Evolutionary conservation across 805 yeast species (phyloP).

Genomic region (Metschnikowia vanudenii): DNA sequence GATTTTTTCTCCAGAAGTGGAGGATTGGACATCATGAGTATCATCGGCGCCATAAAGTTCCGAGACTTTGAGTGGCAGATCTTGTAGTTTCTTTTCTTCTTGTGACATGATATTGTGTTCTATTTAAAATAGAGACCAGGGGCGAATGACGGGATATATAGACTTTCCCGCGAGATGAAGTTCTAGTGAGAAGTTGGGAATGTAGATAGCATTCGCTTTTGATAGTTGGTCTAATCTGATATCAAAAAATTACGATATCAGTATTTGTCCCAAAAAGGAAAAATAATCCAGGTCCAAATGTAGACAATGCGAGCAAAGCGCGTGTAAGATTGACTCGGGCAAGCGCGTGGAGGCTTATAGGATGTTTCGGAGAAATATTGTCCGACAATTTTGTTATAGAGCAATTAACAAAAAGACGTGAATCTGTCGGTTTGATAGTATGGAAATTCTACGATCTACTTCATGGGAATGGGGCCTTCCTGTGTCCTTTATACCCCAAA

Average conservation of each 20-base stretch:
- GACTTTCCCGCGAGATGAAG: too few relatives aligned
- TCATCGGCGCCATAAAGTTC: conserved; percentile 13
- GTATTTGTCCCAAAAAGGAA: conserved; percentile 1
- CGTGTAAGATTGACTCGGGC: conserved; percentile 3
- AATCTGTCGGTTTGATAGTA: background rate
- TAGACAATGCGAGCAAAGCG: conserved; percentile 5
- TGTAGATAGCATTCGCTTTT: background rate
- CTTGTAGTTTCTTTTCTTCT: conserved; percentile 10
- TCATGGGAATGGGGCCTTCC: background rate
- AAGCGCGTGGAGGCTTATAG: background rate
- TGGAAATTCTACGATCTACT: background rate
- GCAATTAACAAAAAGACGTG: background rate
- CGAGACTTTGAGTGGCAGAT: conserved; percentile 3
- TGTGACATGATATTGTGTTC: conserved; percentile 3
- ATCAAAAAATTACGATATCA: background rate
- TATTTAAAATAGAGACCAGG: too few relatives aligned
- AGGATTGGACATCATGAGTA: conserved; percentile 10
- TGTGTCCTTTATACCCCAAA: conserved; percentile 6
- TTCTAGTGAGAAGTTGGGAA: too few relatives aligned
- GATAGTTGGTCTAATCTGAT: background rate
- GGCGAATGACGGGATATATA: background rate
- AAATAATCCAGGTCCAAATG: conserved; percentile 1
- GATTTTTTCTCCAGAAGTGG: conserved; percentile 1
- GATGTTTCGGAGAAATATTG: background rate
- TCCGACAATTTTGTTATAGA: background rate